A percentile compares a stretch with the other conserved stretches of the same genome.
Conservation (phyloP, 495 filamentous ascomycete genomes). For the Coniosporium apollinis region DNA sequence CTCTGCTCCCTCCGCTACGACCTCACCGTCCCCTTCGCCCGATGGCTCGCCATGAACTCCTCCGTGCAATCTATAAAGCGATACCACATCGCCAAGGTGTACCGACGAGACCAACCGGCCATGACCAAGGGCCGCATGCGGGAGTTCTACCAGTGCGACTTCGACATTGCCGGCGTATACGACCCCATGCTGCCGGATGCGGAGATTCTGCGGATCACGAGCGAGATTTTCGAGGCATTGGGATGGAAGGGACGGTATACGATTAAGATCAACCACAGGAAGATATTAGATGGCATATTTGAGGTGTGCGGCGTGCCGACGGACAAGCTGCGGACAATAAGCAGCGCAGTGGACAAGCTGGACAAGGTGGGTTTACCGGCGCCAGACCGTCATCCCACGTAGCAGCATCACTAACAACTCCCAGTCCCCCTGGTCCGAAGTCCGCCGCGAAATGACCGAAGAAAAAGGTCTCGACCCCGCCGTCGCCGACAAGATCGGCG, state of each 20-base stretch:
- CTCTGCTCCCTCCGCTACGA: conserved; percentile 78
- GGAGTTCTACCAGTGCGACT: conserved; percentile 97
- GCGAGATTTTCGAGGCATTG: conserved; percentile 72
- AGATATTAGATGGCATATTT: conserved; percentile 87
- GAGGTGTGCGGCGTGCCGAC: conserved; percentile 74
- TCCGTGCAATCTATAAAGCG: conserved; percentile 61
- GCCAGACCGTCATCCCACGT: not conserved
- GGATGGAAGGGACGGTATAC: conserved; percentile 56
- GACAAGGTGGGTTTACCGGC: conserved; percentile 44
- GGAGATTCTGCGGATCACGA: conserved; percentile 72
- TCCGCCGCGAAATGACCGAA: conserved; percentile 80
- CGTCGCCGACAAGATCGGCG: conserved; percentile 72
- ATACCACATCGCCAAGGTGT: conserved; percentile 83
- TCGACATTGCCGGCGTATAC: conserved; percentile 81
- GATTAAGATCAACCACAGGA: conserved; percentile 91
- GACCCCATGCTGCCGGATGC: conserved; percentile 94
- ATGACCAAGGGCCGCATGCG: conserved; percentile 84
- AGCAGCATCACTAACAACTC: not conserved
- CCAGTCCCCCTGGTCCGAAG: conserved; percentile 60
- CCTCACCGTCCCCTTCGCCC: conserved; percentile 77
- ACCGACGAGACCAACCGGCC: conserved; percentile 63
- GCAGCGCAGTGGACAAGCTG: conserved; percentile 85
- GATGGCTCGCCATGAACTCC: conserved; percentile 75
- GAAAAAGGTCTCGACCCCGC: conserved; percentile 65
- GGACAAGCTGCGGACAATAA: conserved; percentile 74